Evolutionary conservation across 2,329 filamentous ascomycete species (phyloP), one percentile per base, ranked within the genome.

Genomic region (Aspergillus chevalieri): DNA sequence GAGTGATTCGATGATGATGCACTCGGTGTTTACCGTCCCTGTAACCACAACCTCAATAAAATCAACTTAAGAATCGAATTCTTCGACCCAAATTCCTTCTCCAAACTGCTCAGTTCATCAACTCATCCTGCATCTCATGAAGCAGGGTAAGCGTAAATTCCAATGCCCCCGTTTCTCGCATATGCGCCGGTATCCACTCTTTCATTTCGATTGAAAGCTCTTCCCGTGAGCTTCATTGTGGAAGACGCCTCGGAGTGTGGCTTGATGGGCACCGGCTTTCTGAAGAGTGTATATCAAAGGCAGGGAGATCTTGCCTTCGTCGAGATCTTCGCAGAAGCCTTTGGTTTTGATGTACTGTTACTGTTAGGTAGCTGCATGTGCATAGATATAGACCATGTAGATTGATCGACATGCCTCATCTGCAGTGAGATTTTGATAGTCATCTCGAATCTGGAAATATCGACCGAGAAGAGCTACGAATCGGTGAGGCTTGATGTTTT

Each of bases 261-360:
- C 34, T n/a, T 17, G 34, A n/a, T 38, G 14, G 14, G 34, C 14
- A n/a, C 17, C 4, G 12, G 34, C 12, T 6, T 38, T 38, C 14
- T 4, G 14, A 2, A 38, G 6, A 17, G 14, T n/a, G 14, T 38
- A 38, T 4, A 38, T 38, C 14, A 38, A 17, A 38, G 12, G 34
- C 46, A 52, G 8, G 30, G 84, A 89, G 74, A 94, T 94, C 76
- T 95, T 95, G 56, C 90, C 90, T 72, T 95, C 50, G 28, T 50
- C 50, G 6, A 52, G 39, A 42, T 50, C 48, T 6, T 55, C 45
- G 26, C 90, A 93, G 60, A 93, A 80, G 47, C 90, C 91, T 74
- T 95, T 96, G 70, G 92, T 90, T 55, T 84, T 76, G 38, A 82
- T 82, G 74, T 95, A 95, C 65, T 83, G 76, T 30, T 70, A 70